These are phyloP conservation scores for Diaporthe ilicicola DNA, from an alignment of 2,329 filamentous ascomycete species.

Conservation along the genomic window DNA sequence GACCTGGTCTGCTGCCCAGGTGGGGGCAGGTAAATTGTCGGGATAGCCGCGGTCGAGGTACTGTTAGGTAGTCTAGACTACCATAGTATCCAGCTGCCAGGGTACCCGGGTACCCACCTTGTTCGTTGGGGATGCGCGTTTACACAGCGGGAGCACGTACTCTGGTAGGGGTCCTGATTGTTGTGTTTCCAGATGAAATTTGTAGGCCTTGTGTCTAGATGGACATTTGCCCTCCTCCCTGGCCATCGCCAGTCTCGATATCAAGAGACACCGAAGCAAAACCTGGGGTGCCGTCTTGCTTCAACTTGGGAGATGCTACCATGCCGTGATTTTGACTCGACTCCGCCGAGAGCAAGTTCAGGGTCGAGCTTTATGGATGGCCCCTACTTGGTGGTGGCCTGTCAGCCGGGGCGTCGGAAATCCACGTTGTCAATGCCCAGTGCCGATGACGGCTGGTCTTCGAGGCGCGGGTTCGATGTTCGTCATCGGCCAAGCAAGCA, in stretches of 20 bases:
- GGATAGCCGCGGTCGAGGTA: not conserved
- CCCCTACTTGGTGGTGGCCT: too few species aligned
- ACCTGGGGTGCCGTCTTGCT: not conserved
- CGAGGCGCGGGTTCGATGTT: not conserved
- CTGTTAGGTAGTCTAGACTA: too few species aligned
- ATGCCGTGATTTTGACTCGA: not conserved
- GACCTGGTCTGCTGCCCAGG: not conserved
- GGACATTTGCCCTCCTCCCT: not conserved
- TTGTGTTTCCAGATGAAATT: not conserved
- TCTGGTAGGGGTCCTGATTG: not conserved
- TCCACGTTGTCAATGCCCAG: not conserved
- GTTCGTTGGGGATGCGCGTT: not conserved
- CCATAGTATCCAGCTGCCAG: too few species aligned
- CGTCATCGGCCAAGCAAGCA: conserved; percentile 15
- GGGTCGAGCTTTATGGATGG: not conserved
- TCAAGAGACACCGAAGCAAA: not conserved
- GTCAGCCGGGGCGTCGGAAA: not conserved
- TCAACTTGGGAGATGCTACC: not conserved
- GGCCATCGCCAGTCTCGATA: not conserved
- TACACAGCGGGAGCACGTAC: not conserved
- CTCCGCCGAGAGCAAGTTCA: not conserved
- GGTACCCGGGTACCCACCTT: too few species aligned
- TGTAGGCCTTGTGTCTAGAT: not conserved
- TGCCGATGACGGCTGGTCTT: not conserved
- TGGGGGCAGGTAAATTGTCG: not conserved